Evolutionary conservation across 2,329 filamentous ascomycete genomes (phyloP), one percentile per base, ranked within the genome.

Genomic region (Talaromyces sp.): DNA sequence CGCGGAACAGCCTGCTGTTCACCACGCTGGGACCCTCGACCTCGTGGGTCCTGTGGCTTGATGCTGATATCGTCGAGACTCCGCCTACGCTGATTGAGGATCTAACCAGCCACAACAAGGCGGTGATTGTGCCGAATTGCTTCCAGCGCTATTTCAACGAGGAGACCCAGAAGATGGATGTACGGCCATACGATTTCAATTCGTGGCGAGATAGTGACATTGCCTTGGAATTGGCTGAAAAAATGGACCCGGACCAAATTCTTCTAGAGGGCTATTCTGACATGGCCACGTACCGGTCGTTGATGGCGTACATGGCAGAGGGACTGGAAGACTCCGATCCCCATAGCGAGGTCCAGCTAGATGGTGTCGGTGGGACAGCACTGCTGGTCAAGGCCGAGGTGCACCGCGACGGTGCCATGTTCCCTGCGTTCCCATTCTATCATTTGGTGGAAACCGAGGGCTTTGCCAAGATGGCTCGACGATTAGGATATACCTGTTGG

Each of bases 391-490:
- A 96, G 80, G 95, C 93, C 1, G 93, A 98, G 62, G 95, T 99
- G 26, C 95, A 99, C 74, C 86, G 95, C 27, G 95, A 99, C 71
- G 95, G 95, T 21, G 93, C 95, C 73, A 99, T 98, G 93, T 99
- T 99, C 78, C 95, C 95, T 19, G 86, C 95, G 0, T 99, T 99
- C 73, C 78, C 93, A 3, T 99, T 99, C 72, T 98, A 97, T 73
- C 89, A 99, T 75, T 82, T 99, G 63, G 96, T 99, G 63, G 95
- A 99, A 81, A 98, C 95, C 0, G 95, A 99, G 72, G 95, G 95
- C 0, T 99, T 99, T 71, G 93, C 95, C 19, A 96, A 93, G 78
- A 99, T 99, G 95, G 93, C 93, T 13, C 89, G 86, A 73, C 82
- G 95, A 65, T 76, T 99, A 70, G 92, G 92, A 55, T 97, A 92